Conservation (phyloP, 805 yeast genomes). For the Pichia occidentalis region DNA sequence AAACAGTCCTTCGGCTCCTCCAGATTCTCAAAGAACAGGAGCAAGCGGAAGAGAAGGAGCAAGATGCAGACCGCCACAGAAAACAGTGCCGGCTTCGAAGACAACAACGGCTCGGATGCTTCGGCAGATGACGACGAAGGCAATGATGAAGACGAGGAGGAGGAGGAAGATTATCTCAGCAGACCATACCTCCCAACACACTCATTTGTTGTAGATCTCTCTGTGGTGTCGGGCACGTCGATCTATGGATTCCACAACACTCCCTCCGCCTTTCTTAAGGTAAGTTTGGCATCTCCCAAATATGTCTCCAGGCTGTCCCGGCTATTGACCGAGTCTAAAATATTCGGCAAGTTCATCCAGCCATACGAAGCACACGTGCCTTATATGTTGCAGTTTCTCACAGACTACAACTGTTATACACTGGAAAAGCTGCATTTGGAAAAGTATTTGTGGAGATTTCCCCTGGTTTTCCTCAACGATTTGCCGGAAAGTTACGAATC, state of each 20-base stretch:
- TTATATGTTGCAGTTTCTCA: constrained; percentile 63
- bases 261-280: constrained; percentile 57
- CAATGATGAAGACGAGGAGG: constrained; percentile 9
- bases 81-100: constrained; percentile 14
- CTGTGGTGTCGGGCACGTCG: constrained; percentile 66
- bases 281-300: constrained; percentile 59
- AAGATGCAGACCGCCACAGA: constrained; percentile 6
- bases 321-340: constrained; percentile 40
- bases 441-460: constrained; percentile 48
- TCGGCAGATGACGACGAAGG: constrained; percentile 13
- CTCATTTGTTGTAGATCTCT: constrained; percentile 48
- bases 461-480: constrained; percentile 29
- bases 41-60: too few relatives aligned
- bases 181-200: background rate
- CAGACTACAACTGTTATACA: constrained; percentile 80
- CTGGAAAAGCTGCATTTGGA: constrained; percentile 65
- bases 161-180: background rate
- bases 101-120: constrained; percentile 9
- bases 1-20: too few relatives aligned
- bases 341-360: constrained; percentile 35
- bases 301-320: constrained; percentile 46
- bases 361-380: constrained; percentile 82
- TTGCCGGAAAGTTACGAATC: constrained; percentile 14
- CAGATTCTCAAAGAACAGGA: too few relatives aligned
- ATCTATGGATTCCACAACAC: constrained; percentile 80